Base-by-base conservation (phyloP, 257 asterid genomes). In the Misopates orontium region DNA sequence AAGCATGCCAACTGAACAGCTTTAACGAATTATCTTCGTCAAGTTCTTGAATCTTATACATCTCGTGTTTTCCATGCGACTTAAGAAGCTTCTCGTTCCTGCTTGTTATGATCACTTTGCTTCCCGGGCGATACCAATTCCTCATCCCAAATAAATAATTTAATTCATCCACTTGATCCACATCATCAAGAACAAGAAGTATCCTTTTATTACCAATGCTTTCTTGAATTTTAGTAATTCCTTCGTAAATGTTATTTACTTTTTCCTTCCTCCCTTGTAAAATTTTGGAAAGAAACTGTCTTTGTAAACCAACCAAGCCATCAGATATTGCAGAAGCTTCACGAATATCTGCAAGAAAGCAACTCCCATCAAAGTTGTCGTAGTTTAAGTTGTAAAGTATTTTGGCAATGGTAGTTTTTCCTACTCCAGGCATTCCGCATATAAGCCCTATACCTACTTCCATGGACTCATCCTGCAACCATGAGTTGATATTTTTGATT, bases 381-480 rank as follows among this genome's bases (percentile, higher is more conserved):
- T 25, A 66, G 22, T 62, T 40, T n/a, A 42, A 19, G 47, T 71
- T 59, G 57, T 62, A 71, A 0, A 71, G 65, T 32, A 69, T 42
- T 20, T 64, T 59, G 15, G 60, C 75, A 20, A 71, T 71, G 41
- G 75, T 42, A 42, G 75, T 62, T 47, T 71, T 71, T 11, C 75
- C 75, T 4, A 71, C 64, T 44, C 75, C 75, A 8, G 70, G 70
- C 70, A 71, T 71, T 2, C 75, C 75, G 55, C 66, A 63, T 45
- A 45, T 1, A 39, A 71, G 25, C 15, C 70, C 75, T 42, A 63
- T 55, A 39, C 71, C 65, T 25, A 71, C 75, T 36, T 70, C 74
- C 9, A 15, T 59, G 8, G 58, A 14, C 44, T 45, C 49, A 0
- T 18, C 48, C 25, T 45, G 22, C 51, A 71, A 44, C 71, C 47